Percentiles rank a stretch among this genome's conserved stretches.
Conservation (phyloP, 1,284 basidiomycete species). For the Afroboletus lepidellus region DNA sequence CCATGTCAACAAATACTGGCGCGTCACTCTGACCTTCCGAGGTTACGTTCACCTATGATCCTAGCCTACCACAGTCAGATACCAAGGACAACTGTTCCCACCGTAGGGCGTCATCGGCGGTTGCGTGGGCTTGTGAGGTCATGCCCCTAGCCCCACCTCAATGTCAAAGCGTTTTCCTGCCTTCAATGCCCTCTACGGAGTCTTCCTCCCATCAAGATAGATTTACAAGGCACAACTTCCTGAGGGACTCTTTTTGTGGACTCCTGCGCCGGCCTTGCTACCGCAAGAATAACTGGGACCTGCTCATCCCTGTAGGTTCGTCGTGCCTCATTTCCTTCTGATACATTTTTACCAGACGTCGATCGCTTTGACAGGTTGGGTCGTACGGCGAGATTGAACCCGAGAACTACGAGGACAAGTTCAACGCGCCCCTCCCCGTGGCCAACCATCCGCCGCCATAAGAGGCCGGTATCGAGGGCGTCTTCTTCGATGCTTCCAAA, state of each 20-base stretch:
- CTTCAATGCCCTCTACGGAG: no score
- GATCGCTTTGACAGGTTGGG: no score
- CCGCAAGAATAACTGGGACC: constrained; percentile 35
- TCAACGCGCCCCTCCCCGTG: constrained; percentile 1
- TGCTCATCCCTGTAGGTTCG: constrained; percentile 19
- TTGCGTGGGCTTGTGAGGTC: no score
- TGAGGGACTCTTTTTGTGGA: not conserved
- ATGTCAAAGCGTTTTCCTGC: no score
- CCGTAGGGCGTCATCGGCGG: no score
- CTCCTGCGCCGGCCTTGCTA: not conserved
- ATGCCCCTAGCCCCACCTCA: no score
- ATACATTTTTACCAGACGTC: no score
- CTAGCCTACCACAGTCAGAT: no score
- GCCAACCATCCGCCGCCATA: constrained; percentile 13
- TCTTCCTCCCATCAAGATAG: not conserved
- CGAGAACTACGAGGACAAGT: constrained; percentile 10
- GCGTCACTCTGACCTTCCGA: no score
- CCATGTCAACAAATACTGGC: no score
- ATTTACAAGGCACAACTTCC: not conserved
- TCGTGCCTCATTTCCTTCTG: not conserved
- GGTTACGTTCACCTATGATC: no score
- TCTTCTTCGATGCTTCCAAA: constrained; percentile 21
- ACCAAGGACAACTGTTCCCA: no score
- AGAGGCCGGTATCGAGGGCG: constrained; percentile 16
- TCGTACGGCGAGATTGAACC: constrained; percentile 21